Conservation (phyloP, 2,329 filamentous ascomycete genomes). For the Diaporthe ampelina region DNA sequence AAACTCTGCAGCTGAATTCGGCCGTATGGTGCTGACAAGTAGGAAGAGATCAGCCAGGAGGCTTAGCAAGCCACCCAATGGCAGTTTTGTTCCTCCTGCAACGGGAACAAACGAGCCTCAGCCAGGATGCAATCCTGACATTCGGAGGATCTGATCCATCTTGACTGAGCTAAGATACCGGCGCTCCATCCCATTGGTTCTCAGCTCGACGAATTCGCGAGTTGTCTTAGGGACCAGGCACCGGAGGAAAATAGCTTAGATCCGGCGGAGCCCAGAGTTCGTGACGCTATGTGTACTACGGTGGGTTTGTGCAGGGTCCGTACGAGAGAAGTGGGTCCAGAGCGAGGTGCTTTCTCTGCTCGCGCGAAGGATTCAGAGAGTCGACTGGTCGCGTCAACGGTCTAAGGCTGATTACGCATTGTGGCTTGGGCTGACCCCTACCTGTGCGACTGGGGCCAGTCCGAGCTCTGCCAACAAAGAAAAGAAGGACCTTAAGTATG, state of each 20-base stretch:
- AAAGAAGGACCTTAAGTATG: background rate
- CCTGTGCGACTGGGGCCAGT: background rate
- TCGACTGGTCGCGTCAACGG: background rate
- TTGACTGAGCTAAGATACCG: background rate
- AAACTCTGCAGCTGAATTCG: background rate
- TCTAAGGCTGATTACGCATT: background rate
- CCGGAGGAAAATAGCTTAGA: background rate
- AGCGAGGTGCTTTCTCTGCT: background rate
- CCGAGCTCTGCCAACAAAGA: slow-evolving; percentile 2
- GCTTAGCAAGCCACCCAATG: slow-evolving; percentile 26
- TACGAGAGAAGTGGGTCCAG: slow-evolving; percentile 18
- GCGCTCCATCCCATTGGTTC: background rate
- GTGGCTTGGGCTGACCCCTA: slow-evolving; percentile 18
- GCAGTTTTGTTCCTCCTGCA: background rate
- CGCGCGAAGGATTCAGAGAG: slow-evolving; percentile 6
- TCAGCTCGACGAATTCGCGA: background rate
- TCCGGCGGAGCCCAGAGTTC: background rate
- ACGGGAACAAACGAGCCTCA: background rate
- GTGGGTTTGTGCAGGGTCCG: background rate
- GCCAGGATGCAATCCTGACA: slow-evolving; percentile 15
- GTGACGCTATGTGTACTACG: background rate
- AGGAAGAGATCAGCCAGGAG: slow-evolving; percentile 3
- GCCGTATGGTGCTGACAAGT: background rate
- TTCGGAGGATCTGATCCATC: slow-evolving; percentile 12
- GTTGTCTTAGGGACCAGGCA: background rate